Evolutionary conservation across 2,329 filamentous ascomycete species (phyloP).

Genomic region (Mycosphaerelloides madeirae): DNA sequence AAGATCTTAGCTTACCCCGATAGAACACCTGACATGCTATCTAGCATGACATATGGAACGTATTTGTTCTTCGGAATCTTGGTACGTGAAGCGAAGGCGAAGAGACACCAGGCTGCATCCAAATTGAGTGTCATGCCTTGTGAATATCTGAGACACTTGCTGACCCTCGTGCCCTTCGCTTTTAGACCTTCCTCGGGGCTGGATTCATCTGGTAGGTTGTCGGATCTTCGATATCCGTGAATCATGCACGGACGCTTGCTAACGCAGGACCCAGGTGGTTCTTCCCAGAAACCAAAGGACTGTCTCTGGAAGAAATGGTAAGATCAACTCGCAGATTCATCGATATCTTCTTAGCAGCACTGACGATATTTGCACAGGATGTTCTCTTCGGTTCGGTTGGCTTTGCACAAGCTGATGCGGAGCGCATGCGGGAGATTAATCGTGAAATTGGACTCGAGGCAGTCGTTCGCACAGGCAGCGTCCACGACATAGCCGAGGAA

Average conservation of each 20-base stretch:
- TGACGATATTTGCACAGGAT: not conserved
- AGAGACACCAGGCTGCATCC: too few relatives aligned
- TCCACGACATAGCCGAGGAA: slow-evolving; percentile 2
- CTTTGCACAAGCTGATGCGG: slow-evolving; percentile 61
- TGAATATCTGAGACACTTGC: too few relatives aligned
- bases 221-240: not conserved
- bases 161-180: too few relatives aligned
- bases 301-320: slow-evolving; percentile 42
- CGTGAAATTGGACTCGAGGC: slow-evolving; percentile 59
- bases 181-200: slow-evolving; percentile 60
- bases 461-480: slow-evolving; percentile 19
- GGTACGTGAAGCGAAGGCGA: too few relatives aligned
- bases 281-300: slow-evolving; percentile 52
- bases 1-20: too few relatives aligned
- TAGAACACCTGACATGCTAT: slow-evolving; percentile 1
- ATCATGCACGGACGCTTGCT: not conserved
- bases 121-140: too few relatives aligned
- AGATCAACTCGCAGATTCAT: slow-evolving; percentile 8
- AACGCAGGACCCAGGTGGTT: slow-evolving; percentile 33
- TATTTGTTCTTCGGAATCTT: slow-evolving; percentile 67
- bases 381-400: slow-evolving; percentile 46
- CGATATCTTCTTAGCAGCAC: not conserved
- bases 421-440: slow-evolving; percentile 70
- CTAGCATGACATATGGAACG: slow-evolving; percentile 50
- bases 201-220: slow-evolving; percentile 44